These are phyloP conservation scores for Penicillium goetzii DNA, from an alignment of 495 filamentous ascomycete species.

Conservation along the genomic window DNA sequence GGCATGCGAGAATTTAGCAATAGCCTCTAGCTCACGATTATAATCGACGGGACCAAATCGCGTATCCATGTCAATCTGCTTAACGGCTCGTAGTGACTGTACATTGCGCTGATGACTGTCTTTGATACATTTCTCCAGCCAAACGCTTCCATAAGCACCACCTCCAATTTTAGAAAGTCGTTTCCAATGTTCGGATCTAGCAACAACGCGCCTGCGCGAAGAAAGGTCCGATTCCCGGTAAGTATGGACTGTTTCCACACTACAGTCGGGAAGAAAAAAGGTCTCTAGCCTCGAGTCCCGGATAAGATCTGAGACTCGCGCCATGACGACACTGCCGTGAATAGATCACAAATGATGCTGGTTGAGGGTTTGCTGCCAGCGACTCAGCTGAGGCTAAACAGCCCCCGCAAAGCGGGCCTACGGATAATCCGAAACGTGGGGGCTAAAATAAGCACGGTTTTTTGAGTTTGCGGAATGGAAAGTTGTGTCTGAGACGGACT, in stretches of 20 bases:
- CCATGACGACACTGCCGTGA: neutral
- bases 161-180: neutral
- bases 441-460: neutral
- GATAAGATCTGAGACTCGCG: constrained; percentile 1
- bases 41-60: constrained; percentile 30
- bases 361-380: neutral
- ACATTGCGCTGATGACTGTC: neutral
- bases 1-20: constrained; percentile 46
- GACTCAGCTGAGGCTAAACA: neutral
- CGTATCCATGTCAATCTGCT: constrained; percentile 19
- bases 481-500: neutral
- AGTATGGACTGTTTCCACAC: neutral
- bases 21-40: constrained; percentile 44
- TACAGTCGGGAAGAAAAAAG: neutral
- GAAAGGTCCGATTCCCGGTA: neutral
- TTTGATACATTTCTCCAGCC: neutral
- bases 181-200: neutral
- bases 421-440: constrained; percentile 1
- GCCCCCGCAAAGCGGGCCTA: neutral
- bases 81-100: constrained; percentile 18
- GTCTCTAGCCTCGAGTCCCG: constrained; percentile 1
- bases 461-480: neutral
- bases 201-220: constrained; percentile 4
- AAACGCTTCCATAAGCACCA: constrained; percentile 5
- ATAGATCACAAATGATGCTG: neutral